Evolutionary conservation across 2,329 filamentous ascomycete genomes (phyloP).

Genomic region (Penicillium glabrum): DNA sequence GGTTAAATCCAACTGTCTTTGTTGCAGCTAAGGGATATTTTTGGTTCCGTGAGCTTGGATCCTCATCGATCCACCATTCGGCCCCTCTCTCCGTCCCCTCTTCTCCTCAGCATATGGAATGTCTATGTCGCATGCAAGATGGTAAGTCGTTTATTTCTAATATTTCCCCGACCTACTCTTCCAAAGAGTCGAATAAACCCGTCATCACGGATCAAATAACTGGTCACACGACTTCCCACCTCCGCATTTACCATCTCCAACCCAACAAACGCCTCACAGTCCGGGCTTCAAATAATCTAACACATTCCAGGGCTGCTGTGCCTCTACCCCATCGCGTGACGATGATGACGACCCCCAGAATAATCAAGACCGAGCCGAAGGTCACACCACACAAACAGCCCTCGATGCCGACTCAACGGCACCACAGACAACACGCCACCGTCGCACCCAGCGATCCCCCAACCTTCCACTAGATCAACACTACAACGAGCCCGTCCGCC

Average conservation of each 20-base stretch:
- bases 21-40: not conserved
- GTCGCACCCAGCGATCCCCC: slow-evolving; percentile 10
- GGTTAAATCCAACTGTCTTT: not conserved
- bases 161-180: not conserved
- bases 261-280: not conserved
- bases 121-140: slow-evolving; percentile 31
- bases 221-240: slow-evolving; percentile 5
- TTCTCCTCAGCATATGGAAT: slow-evolving; percentile 27
- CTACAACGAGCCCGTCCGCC: slow-evolving; percentile 68
- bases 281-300: not conserved
- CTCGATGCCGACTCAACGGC: slow-evolving; percentile 10
- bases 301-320: slow-evolving; percentile 39
- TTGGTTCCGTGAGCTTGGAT: not conserved
- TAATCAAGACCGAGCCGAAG: slow-evolving; percentile 23
- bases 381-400: slow-evolving; percentile 19
- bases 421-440: slow-evolving; percentile 6
- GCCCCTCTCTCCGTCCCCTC: slow-evolving; percentile 8
- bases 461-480: slow-evolving; percentile 52
- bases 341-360: slow-evolving; percentile 27
- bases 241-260: not conserved
- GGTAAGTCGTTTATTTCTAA: slow-evolving; percentile 26
- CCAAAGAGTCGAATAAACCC: not conserved
- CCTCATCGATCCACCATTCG: not conserved
- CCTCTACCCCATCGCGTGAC: slow-evolving; percentile 36
- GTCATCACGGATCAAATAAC: not conserved